Conservation (phyloP, 257 asterid genomes). For the Penstemon eatonii region DNA sequence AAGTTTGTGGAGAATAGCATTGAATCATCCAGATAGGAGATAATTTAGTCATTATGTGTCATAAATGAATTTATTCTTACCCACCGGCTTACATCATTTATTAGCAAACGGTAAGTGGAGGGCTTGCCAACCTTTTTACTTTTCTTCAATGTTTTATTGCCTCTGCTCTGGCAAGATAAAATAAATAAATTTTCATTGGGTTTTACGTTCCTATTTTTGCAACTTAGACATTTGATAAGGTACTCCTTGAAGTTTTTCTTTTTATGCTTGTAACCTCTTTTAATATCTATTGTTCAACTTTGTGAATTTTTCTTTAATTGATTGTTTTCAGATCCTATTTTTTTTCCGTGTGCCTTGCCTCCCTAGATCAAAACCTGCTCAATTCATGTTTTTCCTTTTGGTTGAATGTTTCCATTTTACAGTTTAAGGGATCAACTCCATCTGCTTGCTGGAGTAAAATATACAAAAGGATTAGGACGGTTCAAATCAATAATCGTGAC, state of each 20-base stretch:
- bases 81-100: neutral
- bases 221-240: conserved; percentile 12
- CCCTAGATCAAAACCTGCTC: conserved; percentile 12
- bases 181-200: neutral
- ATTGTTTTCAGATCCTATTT: neutral
- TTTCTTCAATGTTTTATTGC: neutral
- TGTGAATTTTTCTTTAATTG: conserved; percentile 8
- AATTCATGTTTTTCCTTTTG: conserved; percentile 19
- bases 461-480: conserved; percentile 59
- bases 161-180: conserved; percentile 11
- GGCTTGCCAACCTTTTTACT: conserved; percentile 5
- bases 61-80: neutral
- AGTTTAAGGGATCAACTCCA: conserved; percentile 85
- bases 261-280: neutral
- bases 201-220: neutral
- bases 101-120: neutral
- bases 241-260: neutral
- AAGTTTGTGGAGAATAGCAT: conserved; percentile 20
- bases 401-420: conserved; percentile 33
- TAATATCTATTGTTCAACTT: neutral
- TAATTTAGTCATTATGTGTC: conserved; percentile 10
- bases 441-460: conserved; percentile 87
- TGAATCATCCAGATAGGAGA: conserved; percentile 13
- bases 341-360: neutral
- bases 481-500: conserved; percentile 48